Conservation (phyloP, 805 yeast species). For the Babjeviella inositovora region DNA sequence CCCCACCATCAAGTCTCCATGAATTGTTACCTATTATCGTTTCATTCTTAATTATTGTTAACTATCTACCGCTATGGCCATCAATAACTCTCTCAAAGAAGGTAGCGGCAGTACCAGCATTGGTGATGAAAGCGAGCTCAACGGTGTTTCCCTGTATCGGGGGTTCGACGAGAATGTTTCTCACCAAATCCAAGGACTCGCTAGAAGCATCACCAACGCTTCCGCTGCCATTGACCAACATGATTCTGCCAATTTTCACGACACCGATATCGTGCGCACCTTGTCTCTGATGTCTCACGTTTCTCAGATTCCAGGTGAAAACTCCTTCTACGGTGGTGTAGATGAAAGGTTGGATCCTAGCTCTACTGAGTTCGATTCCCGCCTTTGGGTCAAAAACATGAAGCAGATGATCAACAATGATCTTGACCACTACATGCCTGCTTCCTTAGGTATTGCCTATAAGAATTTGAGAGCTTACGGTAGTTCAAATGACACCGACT, state of each 20-base stretch:
- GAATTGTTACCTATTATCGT: no score
- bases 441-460: constrained; percentile 41
- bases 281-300: constrained; percentile 16
- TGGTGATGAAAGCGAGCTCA: no score
- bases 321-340: constrained; percentile 11
- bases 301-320: constrained; percentile 16
- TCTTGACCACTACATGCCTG: constrained; percentile 42
- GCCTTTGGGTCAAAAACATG: constrained; percentile 51
- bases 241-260: neutral
- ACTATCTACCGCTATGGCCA: no score
- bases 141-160: no score
- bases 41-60: no score
- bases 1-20: no score
- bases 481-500: constrained; percentile 40
- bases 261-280: constrained; percentile 1
- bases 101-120: no score
- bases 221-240: constrained; percentile 3
- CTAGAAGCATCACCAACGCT: constrained; percentile 15
- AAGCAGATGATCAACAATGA: constrained; percentile 32
- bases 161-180: constrained; percentile 14
- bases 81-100: no score
- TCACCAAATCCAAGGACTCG: constrained; percentile 15
- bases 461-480: constrained; percentile 48
- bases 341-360: constrained; percentile 43
- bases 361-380: constrained; percentile 33